Evolutionary conservation across 345 rosid genomes (phyloP), one percentile per base, ranked within the genome.

Genomic region (Corchorus olitorius): DNA sequence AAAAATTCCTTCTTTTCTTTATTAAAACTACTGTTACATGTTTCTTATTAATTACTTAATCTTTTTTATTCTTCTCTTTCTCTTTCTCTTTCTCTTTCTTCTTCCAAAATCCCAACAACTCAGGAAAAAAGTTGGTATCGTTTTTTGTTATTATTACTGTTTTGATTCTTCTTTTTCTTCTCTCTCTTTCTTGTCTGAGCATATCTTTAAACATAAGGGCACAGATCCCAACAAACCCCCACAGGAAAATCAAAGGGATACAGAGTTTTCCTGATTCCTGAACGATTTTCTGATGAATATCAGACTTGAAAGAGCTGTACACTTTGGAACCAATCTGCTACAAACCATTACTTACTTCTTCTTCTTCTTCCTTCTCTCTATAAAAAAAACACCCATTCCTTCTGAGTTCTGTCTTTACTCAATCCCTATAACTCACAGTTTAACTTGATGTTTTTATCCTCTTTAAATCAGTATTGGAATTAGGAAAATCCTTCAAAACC

Each of bases 221-320:
- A 80, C 92, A 76, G 82, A 86, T 88, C 87, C 92, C 92, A 82
- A 85, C 77, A 67, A 45, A 65, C 66, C 75, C 79, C 27, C 83
- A 79, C 27, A 27, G 27, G 80, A 81, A 81, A 79, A 88, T 83
- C 86, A 80, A 81, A 82, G 68, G 68, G 50, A 14, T 56, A 53
- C 80, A 73, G 78, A 75, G 81, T 77, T 75, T 74, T 59, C 71
- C 79, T 71, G 80, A 80, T 75, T 45, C 48, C 82, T 80, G 75
- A 49, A 81, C 73, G 88, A 80, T 86, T 80, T 86, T 80, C 87
- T 86, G 87, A 67, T 72, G 77, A 77, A 75, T 68, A 69, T 76
- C 88, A 80, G 85, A 84, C 80, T 74, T 77, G 74, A 52, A 33
- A 48, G 69, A 50, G 73, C 75, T 70, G 79, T 70, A 35, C 72